Base-by-base conservation (phyloP, 495 filamentous ascomycete species). In the Immersiella caudata region DNA sequence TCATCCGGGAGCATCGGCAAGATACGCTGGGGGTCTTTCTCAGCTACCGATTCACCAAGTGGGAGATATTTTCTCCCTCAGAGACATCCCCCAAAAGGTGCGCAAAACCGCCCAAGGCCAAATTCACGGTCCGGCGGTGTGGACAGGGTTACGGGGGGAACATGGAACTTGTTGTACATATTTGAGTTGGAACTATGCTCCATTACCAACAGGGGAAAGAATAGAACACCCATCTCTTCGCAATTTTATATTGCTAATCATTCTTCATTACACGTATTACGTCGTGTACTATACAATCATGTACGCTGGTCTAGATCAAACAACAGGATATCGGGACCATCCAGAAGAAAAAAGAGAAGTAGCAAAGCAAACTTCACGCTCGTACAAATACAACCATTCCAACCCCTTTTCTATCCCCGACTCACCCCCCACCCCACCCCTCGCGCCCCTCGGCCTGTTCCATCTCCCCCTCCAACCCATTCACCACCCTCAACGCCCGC, bases 401-500 rank as follows among this genome's bases (percentile, higher is more conserved):
- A 22, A 22, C 24, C 52, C 18, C 18, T 27, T 35, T 6, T 50
- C 18, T 35, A 12, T 18, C 20, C 2, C 60, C 36, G 5, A 7
- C 36, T 62, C 60, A 49, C 36, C 26, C 16, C 51, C 33, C 5
- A 26, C 8, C 9, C 27, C 20, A 8, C n/a, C 21, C 25, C 25
- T 33, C 20, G 24, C 58, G 29, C 12, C 22, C 24, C 27, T 60
- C 57, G 36, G 54, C 26, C 63, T 64, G 24, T 24, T 60, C 67
- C 56, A 58, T 46, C 36, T 71, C 71, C 49, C 61, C 66, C 62
- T 82, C 80, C 65, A 82, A 57, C 12, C 80, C 79, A 80, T 93
- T 93, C 18, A 92, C 88, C 49, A 93, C 89, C 72, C 88, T 78
- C 78, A 93, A 78, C 70, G 89, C 91, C 72, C 91, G 81, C 72